Conservation (phyloP, 805 yeast genomes). For the Geotrichum ghanense region DNA sequence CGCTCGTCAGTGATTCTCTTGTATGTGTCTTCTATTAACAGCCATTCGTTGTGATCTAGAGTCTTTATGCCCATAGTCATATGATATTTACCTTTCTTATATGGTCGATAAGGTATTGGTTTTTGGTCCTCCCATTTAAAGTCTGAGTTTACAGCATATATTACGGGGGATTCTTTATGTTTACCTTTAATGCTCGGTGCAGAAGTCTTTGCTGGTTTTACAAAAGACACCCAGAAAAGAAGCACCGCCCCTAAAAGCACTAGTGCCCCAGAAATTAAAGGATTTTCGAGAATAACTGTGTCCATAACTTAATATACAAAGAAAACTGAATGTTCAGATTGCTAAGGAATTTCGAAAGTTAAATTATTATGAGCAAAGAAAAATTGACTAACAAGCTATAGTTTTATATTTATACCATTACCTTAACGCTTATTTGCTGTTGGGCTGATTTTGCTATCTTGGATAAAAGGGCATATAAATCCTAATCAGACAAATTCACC, state of each 20-base stretch:
- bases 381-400: too few relatives aligned
- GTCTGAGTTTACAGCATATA: conserved; percentile 20
- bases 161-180: too few relatives aligned
- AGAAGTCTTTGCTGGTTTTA: neutral
- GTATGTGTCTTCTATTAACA: conserved; percentile 53
- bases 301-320: too few relatives aligned
- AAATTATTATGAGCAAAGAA: too few relatives aligned
- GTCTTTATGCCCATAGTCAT: conserved; percentile 53
- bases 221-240: neutral
- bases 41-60: conserved; percentile 40
- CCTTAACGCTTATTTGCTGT: too few relatives aligned
- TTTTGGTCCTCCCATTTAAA: conserved; percentile 34
- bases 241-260: neutral
- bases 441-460: too few relatives aligned
- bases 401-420: too few relatives aligned
- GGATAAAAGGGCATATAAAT: too few relatives aligned
- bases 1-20: conserved; percentile 32
- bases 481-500: too few relatives aligned
- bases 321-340: too few relatives aligned
- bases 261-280: neutral
- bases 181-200: neutral
- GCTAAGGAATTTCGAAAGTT: too few relatives aligned
- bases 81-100: conserved; percentile 46
- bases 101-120: conserved; percentile 44
- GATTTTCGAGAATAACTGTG: neutral